phyloP scores from a whole-genome alignment of 441 rosid species.

The Populus hybrid region DNA sequence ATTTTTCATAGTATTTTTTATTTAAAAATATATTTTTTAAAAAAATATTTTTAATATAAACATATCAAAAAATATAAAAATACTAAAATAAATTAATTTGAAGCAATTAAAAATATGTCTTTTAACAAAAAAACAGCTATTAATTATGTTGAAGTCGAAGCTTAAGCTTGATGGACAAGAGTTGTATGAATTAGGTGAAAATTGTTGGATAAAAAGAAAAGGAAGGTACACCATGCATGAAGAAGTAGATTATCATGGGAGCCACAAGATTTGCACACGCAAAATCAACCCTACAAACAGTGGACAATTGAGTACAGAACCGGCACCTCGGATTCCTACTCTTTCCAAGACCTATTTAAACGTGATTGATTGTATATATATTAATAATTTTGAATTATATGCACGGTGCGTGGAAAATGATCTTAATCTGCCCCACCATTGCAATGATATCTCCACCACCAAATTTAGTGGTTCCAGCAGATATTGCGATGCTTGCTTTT shows the following conservation, averaged over 20 bases:
- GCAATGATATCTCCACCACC: constrained; percentile 9
- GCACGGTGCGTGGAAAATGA: neutral
- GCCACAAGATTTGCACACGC: neutral
- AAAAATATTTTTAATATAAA: too few species aligned
- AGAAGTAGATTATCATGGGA: neutral
- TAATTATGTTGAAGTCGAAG: too few species aligned
- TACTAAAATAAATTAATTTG: too few species aligned
- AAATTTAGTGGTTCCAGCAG: constrained; percentile 11
- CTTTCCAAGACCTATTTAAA: neutral
- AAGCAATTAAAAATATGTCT: too few species aligned
- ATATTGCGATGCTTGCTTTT: neutral
- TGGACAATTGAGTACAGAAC: neutral
- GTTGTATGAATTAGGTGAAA: neutral
- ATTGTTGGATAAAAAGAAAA: neutral
- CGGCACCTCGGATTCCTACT: neutral
- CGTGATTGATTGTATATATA: neutral
- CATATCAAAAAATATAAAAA: too few species aligned
- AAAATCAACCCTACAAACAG: neutral
- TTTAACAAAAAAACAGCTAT: too few species aligned
- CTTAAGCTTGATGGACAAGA: neutral
- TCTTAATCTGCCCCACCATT: constrained; percentile 18
- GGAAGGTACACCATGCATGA: neutral
- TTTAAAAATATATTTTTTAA: too few species aligned
- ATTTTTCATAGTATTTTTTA: too few species aligned
- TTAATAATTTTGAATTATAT: neutral